phyloP scores from a whole-genome alignment of 495 filamentous ascomycete genomes.

The Aspergillus homomorphus region DNA sequence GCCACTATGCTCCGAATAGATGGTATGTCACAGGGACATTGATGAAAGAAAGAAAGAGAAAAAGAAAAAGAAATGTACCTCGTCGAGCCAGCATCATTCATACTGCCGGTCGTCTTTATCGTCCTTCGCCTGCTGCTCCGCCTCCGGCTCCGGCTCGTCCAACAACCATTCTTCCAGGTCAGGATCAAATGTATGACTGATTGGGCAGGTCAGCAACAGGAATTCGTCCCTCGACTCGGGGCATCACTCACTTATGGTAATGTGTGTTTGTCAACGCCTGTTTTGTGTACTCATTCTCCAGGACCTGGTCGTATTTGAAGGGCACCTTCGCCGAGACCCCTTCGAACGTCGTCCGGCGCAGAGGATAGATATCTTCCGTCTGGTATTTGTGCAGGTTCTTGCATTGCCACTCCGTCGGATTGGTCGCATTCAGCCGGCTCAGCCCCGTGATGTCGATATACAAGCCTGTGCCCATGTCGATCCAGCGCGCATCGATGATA shows the following conservation, averaged over 20 bases:
- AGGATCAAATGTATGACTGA: conserved; percentile 36
- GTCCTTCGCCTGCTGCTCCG: conserved; percentile 13
- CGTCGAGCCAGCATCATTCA: conserved; percentile 15
- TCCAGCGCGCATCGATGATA: conserved; percentile 83
- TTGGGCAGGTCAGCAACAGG: conserved; percentile 10
- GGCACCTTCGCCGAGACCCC: conserved; percentile 59
- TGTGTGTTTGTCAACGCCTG: conserved; percentile 49
- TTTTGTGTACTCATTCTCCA: conserved; percentile 57
- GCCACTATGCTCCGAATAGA: background rate
- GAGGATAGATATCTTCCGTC: conserved; percentile 50
- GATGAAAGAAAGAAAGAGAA: background rate
- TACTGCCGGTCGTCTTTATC: conserved; percentile 26
- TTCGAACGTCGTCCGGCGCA: conserved; percentile 58
- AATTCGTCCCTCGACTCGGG: background rate
- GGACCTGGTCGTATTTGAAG: conserved; percentile 56
- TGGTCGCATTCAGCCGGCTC: conserved; percentile 59
- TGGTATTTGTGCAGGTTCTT: conserved; percentile 77
- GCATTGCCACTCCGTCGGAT: conserved; percentile 70
- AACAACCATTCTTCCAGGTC: conserved; percentile 33
- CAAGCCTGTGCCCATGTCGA: conserved; percentile 71
- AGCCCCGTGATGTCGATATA: conserved; percentile 89
- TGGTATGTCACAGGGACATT: background rate
- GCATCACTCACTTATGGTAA: conserved; percentile 51
- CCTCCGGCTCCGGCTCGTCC: conserved; percentile 21
- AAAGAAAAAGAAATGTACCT: background rate